phyloP scores from a whole-genome alignment of 2,329 filamentous ascomycete genomes.

The Colletotrichum tamarilloi region DNA sequence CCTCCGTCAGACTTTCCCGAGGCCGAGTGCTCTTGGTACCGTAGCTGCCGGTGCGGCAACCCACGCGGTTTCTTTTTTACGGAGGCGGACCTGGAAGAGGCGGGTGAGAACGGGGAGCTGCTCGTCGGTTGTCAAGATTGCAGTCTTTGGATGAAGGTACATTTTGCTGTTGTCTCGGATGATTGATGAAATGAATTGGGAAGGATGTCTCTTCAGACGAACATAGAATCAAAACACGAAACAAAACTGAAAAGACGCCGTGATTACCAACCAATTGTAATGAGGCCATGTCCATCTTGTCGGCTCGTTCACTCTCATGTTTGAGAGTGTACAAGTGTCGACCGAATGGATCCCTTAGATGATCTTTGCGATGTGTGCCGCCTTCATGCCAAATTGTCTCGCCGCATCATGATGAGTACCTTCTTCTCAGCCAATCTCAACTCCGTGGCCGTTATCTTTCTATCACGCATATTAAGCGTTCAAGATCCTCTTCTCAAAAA shows the following conservation, averaged over 20 bases:
- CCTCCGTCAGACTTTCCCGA: conserved; percentile 31
- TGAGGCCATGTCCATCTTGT: no score
- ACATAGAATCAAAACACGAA: neutral
- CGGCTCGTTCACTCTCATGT: no score
- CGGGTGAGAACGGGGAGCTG: conserved; percentile 67
- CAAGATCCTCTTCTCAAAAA: no score
- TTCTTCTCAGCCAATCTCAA: no score
- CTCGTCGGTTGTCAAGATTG: conserved; percentile 75
- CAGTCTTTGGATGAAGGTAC: conserved; percentile 73
- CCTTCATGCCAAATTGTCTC: no score
- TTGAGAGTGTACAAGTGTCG: no score
- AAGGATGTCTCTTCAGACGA: neutral
- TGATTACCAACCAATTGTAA: no score
- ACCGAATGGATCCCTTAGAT: no score
- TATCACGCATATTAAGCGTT: no score
- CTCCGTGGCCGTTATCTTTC: no score
- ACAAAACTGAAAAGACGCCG: neutral
- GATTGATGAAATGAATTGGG: neutral
- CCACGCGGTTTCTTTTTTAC: conserved; percentile 67
- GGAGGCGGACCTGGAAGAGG: conserved; percentile 70
- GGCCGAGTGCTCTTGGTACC: conserved; percentile 60
- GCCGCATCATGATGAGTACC: no score
- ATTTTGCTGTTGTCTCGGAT: conserved; percentile 67
- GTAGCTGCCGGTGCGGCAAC: conserved; percentile 73
- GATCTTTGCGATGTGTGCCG: no score